Percentiles rank a stretch among this genome's conserved stretches.
Conservation (phyloP, 306 rosid species). For the Abrus precatorius region DNA sequence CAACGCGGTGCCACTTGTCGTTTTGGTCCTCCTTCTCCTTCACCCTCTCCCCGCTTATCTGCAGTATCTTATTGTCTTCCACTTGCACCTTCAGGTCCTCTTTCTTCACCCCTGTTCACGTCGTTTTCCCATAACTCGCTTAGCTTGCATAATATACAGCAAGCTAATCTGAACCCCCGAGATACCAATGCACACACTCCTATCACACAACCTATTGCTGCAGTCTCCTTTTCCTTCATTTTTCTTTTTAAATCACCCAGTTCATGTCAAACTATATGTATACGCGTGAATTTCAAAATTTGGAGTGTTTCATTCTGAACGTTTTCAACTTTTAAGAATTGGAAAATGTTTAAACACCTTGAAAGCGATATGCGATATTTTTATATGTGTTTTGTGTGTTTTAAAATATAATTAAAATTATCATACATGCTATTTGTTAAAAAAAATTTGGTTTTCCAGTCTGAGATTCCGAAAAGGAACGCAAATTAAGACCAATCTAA, state of each 20-base stretch:
- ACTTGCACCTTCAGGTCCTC: slow-evolving; percentile 58
- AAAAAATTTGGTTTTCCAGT: no score
- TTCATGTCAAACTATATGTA: not conserved
- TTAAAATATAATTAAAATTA: no score
- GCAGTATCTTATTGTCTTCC: slow-evolving; percentile 48
- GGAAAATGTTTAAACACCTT: no score
- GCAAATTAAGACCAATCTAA: no score
- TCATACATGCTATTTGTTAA: no score
- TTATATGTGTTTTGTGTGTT: no score
- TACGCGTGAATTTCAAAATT: no score
- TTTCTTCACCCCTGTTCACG: slow-evolving; percentile 47
- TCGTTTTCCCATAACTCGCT: slow-evolving; percentile 5
- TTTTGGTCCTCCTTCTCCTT: slow-evolving; percentile 50
- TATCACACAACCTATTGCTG: slow-evolving; percentile 53
- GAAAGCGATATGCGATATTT: no score
- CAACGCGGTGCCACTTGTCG: slow-evolving; percentile 47
- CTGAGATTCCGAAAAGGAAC: no score
- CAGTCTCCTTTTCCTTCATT: slow-evolving; percentile 47
- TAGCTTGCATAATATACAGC: slow-evolving; percentile 45
- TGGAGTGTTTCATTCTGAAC: not conserved
- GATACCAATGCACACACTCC: slow-evolving; percentile 56
- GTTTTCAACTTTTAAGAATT: not conserved
- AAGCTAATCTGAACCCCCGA: slow-evolving; percentile 49
- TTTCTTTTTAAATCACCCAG: not conserved
- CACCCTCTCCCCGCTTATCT: slow-evolving; percentile 57